Conservation (phyloP, 2,329 filamentous ascomycete species). For the Paecilomyces niveus region DNA sequence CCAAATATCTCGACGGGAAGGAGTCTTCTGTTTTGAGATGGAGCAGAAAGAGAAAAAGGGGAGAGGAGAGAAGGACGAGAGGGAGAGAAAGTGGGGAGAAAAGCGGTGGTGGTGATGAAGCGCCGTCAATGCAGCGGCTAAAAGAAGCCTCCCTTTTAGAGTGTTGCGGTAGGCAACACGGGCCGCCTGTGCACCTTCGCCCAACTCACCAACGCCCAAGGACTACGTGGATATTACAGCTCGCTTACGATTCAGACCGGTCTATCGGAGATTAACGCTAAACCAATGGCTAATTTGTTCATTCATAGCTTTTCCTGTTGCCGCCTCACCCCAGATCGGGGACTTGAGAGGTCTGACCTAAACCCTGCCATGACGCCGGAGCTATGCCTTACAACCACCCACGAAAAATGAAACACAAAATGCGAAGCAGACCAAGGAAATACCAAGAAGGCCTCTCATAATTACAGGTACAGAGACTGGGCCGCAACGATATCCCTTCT, state of each 20-base stretch:
- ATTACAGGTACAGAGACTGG: slow-evolving; percentile 82
- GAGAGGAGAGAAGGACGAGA: slow-evolving; percentile 4
- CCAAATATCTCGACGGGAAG: slow-evolving; percentile 3
- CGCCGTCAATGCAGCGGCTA: background rate
- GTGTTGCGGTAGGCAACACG: slow-evolving; percentile 32
- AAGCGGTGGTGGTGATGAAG: slow-evolving; percentile 23
- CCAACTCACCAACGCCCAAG: slow-evolving; percentile 11
- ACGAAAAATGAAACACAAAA: slow-evolving; percentile 4
- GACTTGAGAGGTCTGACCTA: background rate
- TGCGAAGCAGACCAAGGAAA: background rate
- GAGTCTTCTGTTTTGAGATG: slow-evolving; percentile 8
- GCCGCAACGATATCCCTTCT: slow-evolving; percentile 90
- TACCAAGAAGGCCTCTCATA: background rate
- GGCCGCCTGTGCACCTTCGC: slow-evolving; percentile 20
- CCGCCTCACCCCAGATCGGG: slow-evolving; percentile 1
- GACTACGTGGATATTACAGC: background rate
- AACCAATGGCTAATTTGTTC: too few relatives aligned
- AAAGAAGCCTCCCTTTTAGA: background rate
- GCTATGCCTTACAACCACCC: slow-evolving; percentile 1
- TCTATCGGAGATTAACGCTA: background rate
- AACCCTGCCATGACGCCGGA: slow-evolving; percentile 1
- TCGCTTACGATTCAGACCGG: background rate
- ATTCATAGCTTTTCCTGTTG: slow-evolving; percentile 5
- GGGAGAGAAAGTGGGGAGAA: slow-evolving; percentile 20
- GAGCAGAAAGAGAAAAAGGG: slow-evolving; percentile 5